phyloP scores from a whole-genome alignment of 768 basidiomycete species.

The Mycena indigotica region DNA sequence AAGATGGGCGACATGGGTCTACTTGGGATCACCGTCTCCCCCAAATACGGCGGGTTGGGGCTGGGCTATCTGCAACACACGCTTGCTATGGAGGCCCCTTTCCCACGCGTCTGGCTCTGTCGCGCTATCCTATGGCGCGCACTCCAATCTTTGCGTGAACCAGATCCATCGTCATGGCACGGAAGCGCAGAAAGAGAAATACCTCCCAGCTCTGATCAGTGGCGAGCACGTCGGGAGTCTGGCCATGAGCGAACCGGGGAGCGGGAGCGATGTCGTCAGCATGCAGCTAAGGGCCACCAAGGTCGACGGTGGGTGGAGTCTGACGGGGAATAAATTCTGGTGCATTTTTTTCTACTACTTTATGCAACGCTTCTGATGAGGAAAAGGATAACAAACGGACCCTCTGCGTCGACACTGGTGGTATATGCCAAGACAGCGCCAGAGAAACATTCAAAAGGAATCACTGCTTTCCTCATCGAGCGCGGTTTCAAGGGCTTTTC shows the following conservation, averaged over 20 bases:
- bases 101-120: slow-evolving; percentile 91
- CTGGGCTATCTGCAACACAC: slow-evolving; percentile 88
- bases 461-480: slow-evolving; percentile 91
- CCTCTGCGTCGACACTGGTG: slow-evolving; percentile 85
- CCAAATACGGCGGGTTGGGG: slow-evolving; percentile 79
- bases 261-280: slow-evolving; percentile 94
- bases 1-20: slow-evolving; percentile 93
- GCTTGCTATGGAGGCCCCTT: slow-evolving; percentile 92
- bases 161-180: slow-evolving; percentile 87
- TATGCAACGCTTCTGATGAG: slow-evolving; percentile 4
- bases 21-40: slow-evolving; percentile 81
- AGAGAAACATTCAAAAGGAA: slow-evolving; percentile 78
- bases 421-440: slow-evolving; percentile 91
- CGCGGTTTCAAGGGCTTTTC: slow-evolving; percentile 82
- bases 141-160: slow-evolving; percentile 87
- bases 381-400: slow-evolving; percentile 91
- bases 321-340: slow-evolving; percentile 97
- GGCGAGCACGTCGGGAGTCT: slow-evolving; percentile 86
- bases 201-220: slow-evolving; percentile 76
- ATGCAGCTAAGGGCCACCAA: slow-evolving; percentile 86
- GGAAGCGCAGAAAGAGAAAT: slow-evolving; percentile 78
- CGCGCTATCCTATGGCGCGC: slow-evolving; percentile 89
- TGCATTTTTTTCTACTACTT: slow-evolving; percentile 38
- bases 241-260: slow-evolving; percentile 93
- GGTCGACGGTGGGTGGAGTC: slow-evolving; percentile 69